Conservation (phyloP, 495 filamentous ascomycete genomes). For the Tetracladium setigerum region DNA sequence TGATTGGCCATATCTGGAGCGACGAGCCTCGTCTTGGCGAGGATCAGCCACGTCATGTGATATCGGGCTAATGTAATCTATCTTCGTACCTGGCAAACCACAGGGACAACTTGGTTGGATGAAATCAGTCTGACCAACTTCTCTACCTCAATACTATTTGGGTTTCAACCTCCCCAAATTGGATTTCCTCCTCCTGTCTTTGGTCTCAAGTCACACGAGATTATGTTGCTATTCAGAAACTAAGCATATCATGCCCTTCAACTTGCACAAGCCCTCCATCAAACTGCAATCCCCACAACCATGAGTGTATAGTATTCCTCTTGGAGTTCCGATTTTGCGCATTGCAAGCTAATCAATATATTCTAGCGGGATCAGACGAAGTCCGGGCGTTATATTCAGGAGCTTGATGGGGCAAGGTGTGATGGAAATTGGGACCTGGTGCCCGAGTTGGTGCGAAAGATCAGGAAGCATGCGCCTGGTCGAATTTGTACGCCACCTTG, state of each 20-base stretch:
- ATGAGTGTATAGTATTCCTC: slow-evolving; percentile 17
- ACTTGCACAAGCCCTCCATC: background rate
- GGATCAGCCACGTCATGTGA: too few relatives aligned
- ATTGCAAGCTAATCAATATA: background rate
- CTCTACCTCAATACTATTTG: too few relatives aligned
- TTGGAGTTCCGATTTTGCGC: background rate
- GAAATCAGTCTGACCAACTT: too few relatives aligned
- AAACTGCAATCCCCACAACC: slow-evolving; percentile 2
- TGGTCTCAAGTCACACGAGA: background rate
- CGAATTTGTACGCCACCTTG: slow-evolving; percentile 59
- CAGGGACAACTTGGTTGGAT: too few relatives aligned
- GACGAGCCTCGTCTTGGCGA: too few relatives aligned
- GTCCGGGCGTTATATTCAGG: slow-evolving; percentile 67
- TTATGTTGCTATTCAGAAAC: background rate
- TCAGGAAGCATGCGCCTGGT: slow-evolving; percentile 86
- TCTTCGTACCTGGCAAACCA: too few relatives aligned
- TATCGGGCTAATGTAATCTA: too few relatives aligned
- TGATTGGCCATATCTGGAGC: too few relatives aligned
- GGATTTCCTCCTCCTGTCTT: background rate
- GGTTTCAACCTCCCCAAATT: too few relatives aligned
- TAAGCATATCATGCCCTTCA: slow-evolving; percentile 4
- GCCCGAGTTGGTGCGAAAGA: slow-evolving; percentile 83
- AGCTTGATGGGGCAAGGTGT: slow-evolving; percentile 79
- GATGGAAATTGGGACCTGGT: slow-evolving; percentile 83
- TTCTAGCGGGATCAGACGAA: slow-evolving; percentile 47